phyloP scores from a whole-genome alignment of 768 basidiomycete species.

The Neoboletus brunneissimus region DNA sequence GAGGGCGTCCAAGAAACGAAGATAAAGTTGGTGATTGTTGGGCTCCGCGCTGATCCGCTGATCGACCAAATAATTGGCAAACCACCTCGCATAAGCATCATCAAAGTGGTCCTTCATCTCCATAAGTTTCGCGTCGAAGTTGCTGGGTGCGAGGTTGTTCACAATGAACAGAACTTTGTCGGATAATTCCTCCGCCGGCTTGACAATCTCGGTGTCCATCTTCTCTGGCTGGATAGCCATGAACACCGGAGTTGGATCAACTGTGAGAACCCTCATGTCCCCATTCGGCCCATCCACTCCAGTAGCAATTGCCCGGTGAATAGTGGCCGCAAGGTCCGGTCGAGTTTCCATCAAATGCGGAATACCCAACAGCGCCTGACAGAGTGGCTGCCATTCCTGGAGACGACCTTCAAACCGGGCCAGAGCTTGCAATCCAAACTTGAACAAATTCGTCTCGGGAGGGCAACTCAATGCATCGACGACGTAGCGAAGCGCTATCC shows the following conservation, averaged over 20 bases:
- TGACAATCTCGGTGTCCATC: constrained; percentile 56
- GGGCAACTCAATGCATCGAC: constrained; percentile 90
- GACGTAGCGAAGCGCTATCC: constrained; percentile 95
- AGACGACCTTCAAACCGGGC: constrained; percentile 83
- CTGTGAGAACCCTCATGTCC: constrained; percentile 37
- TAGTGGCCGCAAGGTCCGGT: constrained; percentile 71
- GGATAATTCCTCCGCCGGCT: constrained; percentile 82
- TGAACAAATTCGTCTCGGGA: constrained; percentile 90
- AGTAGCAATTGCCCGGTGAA: constrained; percentile 67
- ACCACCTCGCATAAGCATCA: constrained; percentile 87
- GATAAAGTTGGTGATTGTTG: constrained; percentile 94
- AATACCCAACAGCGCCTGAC: constrained; percentile 83
- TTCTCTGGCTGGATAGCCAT: constrained; percentile 73
- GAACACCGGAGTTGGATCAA: constrained; percentile 60
- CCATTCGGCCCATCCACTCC: constrained; percentile 43
- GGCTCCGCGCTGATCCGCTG: constrained; percentile 94
- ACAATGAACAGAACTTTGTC: constrained; percentile 97
- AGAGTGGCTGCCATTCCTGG: constrained; percentile 89
- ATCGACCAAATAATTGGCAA: constrained; percentile 96
- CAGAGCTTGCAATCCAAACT: constrained; percentile 91
- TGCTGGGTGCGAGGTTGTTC: constrained; percentile 94
- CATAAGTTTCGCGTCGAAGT: constrained; percentile 81
- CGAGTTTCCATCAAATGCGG: constrained; percentile 83
- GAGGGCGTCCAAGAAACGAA: constrained; percentile 87
- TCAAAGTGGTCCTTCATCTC: constrained; percentile 88